A percentile compares a stretch with the other conserved stretches of the same genome.
These are phyloP conservation scores for Dactylellina cionopaga DNA, from an alignment of 2,329 filamentous ascomycete species.

Conservation along the genomic window DNA sequence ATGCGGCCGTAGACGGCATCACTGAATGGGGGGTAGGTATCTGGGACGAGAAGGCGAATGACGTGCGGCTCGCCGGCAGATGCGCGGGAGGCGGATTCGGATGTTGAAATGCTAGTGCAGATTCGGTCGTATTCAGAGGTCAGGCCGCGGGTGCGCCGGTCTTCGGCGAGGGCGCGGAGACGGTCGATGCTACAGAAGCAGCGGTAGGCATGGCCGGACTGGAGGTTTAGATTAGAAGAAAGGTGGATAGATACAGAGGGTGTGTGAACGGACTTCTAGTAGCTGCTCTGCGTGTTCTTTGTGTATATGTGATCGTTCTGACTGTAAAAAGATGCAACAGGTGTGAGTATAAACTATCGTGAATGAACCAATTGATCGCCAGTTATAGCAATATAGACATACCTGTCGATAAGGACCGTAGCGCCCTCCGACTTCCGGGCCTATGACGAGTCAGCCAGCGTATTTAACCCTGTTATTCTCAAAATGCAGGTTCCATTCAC, in stretches of 20 bases:
- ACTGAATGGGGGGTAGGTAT: slow-evolving; percentile 71
- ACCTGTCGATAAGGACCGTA: slow-evolving; percentile 89
- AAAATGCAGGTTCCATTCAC: slow-evolving; percentile 5
- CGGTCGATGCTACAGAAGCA: slow-evolving; percentile 87
- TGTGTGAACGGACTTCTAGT: slow-evolving; percentile 63
- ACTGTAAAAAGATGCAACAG: slow-evolving; percentile 70
- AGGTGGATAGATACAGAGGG: not conserved
- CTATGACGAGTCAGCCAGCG: slow-evolving; percentile 60
- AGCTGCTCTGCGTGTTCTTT: slow-evolving; percentile 75
- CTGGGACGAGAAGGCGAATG: slow-evolving; percentile 70
- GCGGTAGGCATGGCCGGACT: slow-evolving; percentile 79
- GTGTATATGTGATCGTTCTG: slow-evolving; percentile 80
- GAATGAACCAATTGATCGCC: not conserved
- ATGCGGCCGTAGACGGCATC: slow-evolving; percentile 83
- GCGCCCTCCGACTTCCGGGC: slow-evolving; percentile 80
- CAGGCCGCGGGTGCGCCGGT: slow-evolving; percentile 70
- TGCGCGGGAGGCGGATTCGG: slow-evolving; percentile 77
- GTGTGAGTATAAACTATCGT: not conserved
- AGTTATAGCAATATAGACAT: slow-evolving; percentile 55
- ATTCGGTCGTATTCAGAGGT: slow-evolving; percentile 75
- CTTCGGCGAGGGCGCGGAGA: slow-evolving; percentile 73
- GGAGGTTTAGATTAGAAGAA: not conserved
- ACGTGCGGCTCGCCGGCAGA: slow-evolving; percentile 76
- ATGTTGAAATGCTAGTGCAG: slow-evolving; percentile 73
- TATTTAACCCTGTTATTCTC: no score